These are phyloP conservation scores for Nepenthes gracilis DNA, from an alignment of 148 eudicot species.

Conservation along the genomic window DNA sequence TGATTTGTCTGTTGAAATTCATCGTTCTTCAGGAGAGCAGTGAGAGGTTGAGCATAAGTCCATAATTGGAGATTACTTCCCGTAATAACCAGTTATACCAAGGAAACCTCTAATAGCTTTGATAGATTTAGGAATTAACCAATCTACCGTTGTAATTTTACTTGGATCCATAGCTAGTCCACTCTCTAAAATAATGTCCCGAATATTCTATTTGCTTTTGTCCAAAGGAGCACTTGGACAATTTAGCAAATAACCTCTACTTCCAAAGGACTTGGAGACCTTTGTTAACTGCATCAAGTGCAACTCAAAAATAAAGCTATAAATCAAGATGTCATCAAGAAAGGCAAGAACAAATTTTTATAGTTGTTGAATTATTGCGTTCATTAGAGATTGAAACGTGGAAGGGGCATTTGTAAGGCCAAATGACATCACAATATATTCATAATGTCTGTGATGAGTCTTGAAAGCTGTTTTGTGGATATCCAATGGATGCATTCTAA, in stretches of 20 bases:
- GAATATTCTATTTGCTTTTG: not conserved
- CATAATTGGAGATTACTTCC: no score
- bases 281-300: not conserved
- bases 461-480: not conserved
- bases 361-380: not conserved
- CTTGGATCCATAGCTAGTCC: not conserved
- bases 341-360: not conserved
- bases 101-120: no score
- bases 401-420: not conserved
- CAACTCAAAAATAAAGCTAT: not conserved
- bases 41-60: no score
- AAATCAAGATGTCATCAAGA: not conserved
- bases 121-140: no score
- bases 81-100: no score
- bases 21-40: no score
- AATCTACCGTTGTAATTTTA: no score
- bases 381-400: constrained; percentile 1
- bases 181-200: not conserved
- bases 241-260: not conserved
- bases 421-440: not conserved
- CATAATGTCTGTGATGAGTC: not conserved
- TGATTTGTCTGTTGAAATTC: no score
- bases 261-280: not conserved
- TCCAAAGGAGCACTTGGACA: not conserved
- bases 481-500: not conserved